Conservation (phyloP, 441 rosid species). For the Corymbia calophylla region DNA sequence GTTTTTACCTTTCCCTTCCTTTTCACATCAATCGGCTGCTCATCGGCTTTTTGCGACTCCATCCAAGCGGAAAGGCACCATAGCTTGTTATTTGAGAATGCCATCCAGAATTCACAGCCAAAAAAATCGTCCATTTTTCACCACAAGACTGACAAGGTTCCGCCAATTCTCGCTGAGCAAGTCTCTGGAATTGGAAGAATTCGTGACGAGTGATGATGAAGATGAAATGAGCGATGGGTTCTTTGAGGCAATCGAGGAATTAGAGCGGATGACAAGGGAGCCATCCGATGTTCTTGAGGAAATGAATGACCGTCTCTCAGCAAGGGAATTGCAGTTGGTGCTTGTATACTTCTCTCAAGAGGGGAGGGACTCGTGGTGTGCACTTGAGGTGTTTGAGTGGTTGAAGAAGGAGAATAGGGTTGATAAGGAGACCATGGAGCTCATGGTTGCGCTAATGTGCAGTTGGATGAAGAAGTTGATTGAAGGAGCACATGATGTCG, state of each 20-base stretch:
- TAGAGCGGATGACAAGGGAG: constrained; percentile 86
- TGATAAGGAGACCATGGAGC: constrained; percentile 87
- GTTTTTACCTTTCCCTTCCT: constrained; percentile 12
- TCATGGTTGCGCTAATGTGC: constrained; percentile 91
- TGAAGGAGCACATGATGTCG: constrained; percentile 43
- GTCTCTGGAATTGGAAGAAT: constrained; percentile 58
- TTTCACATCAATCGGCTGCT: constrained; percentile 10
- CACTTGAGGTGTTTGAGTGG: constrained; percentile 96
- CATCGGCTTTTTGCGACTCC: constrained; percentile 10
- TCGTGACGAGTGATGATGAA: constrained; percentile 56
- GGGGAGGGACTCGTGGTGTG: constrained; percentile 95
- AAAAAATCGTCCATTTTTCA: constrained; percentile 18
- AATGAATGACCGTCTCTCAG: constrained; percentile 81
- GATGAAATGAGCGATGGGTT: constrained; percentile 74
- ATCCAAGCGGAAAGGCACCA: background rate
- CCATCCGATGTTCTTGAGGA: constrained; percentile 85
- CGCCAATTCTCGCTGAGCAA: constrained; percentile 29
- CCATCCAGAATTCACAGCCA: constrained; percentile 17
- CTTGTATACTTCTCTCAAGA: constrained; percentile 89
- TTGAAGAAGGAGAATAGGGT: constrained; percentile 70
- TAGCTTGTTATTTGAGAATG: constrained; percentile 8
- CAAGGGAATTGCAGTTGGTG: constrained; percentile 69
- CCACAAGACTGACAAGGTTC: constrained; percentile 10
- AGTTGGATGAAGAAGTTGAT: constrained; percentile 80
- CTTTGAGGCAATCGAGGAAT: constrained; percentile 79